Evolutionary conservation across 2,329 filamentous ascomycete species (phyloP).

Genomic region (Botrytis hyacinthi): DNA sequence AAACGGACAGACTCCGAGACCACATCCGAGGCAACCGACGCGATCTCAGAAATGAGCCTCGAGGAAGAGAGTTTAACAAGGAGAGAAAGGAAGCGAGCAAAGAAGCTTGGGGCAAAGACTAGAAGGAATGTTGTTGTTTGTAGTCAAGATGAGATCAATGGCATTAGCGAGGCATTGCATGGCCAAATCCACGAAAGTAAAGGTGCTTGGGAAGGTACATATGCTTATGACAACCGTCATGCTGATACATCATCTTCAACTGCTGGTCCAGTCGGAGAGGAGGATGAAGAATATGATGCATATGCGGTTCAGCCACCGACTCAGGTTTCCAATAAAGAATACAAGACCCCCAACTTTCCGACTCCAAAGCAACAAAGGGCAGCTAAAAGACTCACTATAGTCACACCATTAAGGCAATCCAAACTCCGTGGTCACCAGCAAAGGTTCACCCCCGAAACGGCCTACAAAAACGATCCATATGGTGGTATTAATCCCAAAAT

Average conservation of each 20-base stretch:
- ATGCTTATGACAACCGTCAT: constrained; percentile 27
- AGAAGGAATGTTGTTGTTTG: constrained; percentile 28
- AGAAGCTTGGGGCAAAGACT: constrained; percentile 26
- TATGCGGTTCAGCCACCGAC: constrained; percentile 13
- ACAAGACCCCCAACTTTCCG: constrained; percentile 26
- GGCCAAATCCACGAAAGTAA: constrained; percentile 33
- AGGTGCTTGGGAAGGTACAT: constrained; percentile 33
- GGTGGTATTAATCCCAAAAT: constrained; percentile 33
- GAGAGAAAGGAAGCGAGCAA: constrained; percentile 33
- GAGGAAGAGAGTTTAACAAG: constrained; percentile 26
- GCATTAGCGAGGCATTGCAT: constrained; percentile 37
- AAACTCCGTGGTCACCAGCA: constrained; percentile 27
- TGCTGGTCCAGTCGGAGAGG: neutral
- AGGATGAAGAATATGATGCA: constrained; percentile 4
- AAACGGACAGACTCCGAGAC: constrained; percentile 3
- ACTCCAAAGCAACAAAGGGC: constrained; percentile 34
- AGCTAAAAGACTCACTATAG: constrained; percentile 27
- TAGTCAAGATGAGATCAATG: constrained; percentile 32
- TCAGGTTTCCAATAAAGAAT: constrained; percentile 14
- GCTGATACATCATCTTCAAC: neutral
- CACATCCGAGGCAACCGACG: constrained; percentile 25
- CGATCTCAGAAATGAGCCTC: constrained; percentile 26
- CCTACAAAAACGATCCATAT: constrained; percentile 24
- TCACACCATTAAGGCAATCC: constrained; percentile 25
- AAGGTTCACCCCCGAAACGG: constrained; percentile 23